Percentiles rank a stretch among this genome's conserved stretches.
These are phyloP conservation scores for Aspergillus pseudoglaucus DNA, from an alignment of 2,329 filamentous ascomycete species.

Conservation along the genomic window DNA sequence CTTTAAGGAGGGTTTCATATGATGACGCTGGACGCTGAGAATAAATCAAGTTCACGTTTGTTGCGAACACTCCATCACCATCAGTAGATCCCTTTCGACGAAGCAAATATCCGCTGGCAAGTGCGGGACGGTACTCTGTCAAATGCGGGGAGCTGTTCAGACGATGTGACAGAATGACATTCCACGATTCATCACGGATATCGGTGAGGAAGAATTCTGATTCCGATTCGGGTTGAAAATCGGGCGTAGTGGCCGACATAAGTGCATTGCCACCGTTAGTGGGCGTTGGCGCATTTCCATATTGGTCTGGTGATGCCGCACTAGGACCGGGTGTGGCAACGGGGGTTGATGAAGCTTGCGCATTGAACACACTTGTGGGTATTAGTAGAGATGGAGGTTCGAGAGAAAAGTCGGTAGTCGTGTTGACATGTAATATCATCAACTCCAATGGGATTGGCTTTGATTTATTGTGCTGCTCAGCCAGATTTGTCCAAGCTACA, in stretches of 20 bases:
- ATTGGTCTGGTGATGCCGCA: conserved; percentile 38
- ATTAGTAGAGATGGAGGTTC: conserved; percentile 27
- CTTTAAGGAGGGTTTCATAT: conserved; percentile 33
- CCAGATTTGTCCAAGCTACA: conserved; percentile 32
- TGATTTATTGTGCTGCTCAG: conserved; percentile 33
- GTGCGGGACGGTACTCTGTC: conserved; percentile 36
- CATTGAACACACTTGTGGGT: conserved; percentile 27
- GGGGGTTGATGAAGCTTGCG: conserved; percentile 30
- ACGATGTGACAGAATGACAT: conserved; percentile 48
- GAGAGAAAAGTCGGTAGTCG: conserved; percentile 29
- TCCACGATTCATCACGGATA: conserved; percentile 55
- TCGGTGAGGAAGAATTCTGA: conserved; percentile 53
- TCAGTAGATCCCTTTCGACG: conserved; percentile 38
- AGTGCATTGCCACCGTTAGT: conserved; percentile 23
- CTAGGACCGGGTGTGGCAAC: conserved; percentile 33
- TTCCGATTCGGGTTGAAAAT: conserved; percentile 39
- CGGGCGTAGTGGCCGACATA: conserved; percentile 32
- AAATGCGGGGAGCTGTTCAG: conserved; percentile 36
- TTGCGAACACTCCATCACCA: conserved; percentile 34
- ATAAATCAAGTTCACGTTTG: conserved; percentile 39
- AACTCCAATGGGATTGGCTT: conserved; percentile 29
- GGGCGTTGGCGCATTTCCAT: conserved; percentile 34
- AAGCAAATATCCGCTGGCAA: conserved; percentile 43
- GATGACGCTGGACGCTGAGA: conserved; percentile 21
- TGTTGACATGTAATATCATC: conserved; percentile 29